Percentiles rank a stretch among this genome's conserved stretches.
Evolutionary conservation across 257 asterid species (phyloP).

Genomic region (Voacanga thouarsii): DNA sequence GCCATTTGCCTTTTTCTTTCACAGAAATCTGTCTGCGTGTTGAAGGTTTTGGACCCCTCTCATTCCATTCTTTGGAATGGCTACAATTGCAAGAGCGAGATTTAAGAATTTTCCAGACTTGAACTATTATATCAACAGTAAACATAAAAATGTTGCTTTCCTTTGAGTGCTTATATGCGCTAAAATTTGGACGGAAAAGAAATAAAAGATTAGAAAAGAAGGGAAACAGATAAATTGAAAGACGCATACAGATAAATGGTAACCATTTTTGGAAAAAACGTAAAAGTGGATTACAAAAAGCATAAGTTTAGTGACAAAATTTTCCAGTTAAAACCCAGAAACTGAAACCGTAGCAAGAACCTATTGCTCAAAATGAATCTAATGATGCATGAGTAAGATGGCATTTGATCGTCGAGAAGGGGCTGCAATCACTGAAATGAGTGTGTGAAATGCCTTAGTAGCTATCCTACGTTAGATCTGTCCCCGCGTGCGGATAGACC

Average conservation of each 20-base stretch:
- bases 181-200: neutral
- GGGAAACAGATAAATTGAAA: neutral
- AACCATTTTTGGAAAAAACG: too few species aligned
- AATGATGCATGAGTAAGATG: slow-evolving; percentile 18
- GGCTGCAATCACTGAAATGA: slow-evolving; percentile 32
- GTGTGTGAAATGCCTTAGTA: slow-evolving; percentile 46
- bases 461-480: slow-evolving; percentile 61
- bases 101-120: neutral
- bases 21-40: neutral
- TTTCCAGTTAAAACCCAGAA: neutral
- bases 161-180: neutral
- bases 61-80: neutral
- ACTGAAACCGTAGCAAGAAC: neutral
- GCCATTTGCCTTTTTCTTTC: neutral
- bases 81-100: neutral
- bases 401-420: slow-evolving; percentile 30
- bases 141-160: neutral
- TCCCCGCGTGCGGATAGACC: slow-evolving; percentile 51
- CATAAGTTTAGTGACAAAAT: neutral
- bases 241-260: neutral
- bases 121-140: neutral
- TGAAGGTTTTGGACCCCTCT: neutral
- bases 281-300: neutral
- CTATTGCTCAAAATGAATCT: neutral
- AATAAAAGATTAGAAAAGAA: neutral